A percentile compares a stretch with the other conserved stretches of the same genome.
phyloP scores from a whole-genome alignment of 2,329 filamentous ascomycete genomes.

The Herpotrichia juniperi region DNA sequence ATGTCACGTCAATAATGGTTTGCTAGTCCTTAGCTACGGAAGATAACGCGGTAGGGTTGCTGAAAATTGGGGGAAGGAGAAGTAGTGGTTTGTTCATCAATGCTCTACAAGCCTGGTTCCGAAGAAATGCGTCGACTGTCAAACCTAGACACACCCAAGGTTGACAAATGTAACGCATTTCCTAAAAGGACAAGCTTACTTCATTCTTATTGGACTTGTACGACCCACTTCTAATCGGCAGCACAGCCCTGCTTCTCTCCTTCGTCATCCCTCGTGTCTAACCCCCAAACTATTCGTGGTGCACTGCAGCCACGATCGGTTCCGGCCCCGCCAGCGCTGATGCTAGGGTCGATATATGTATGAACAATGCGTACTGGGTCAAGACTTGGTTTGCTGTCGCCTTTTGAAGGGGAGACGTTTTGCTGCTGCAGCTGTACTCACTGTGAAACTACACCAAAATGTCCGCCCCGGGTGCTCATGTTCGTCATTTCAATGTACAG shows the following conservation, averaged over 20 bases:
- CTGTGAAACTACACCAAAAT: neutral
- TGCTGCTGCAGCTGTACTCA: neutral
- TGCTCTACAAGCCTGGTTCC: neutral
- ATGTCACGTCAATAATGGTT: neutral
- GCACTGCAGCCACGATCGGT: slow-evolving; percentile 20
- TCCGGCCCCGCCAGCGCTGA: slow-evolving; percentile 21
- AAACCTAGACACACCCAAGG: neutral
- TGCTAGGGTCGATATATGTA: slow-evolving; percentile 29
- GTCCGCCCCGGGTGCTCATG: slow-evolving; percentile 3
- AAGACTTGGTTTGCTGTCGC: neutral
- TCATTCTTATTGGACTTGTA: slow-evolving; percentile 16
- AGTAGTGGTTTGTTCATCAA: neutral
- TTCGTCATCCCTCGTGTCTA: slow-evolving; percentile 30
- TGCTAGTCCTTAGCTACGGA: too few relatives aligned
- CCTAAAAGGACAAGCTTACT: slow-evolving; percentile 8
- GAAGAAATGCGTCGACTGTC: neutral
- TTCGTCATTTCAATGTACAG: neutral
- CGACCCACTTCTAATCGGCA: slow-evolving; percentile 15
- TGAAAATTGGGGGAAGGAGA: neutral
- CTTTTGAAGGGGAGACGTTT: neutral
- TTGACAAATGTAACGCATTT: slow-evolving; percentile 5
- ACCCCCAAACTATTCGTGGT: slow-evolving; percentile 20
- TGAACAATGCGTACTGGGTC: neutral
- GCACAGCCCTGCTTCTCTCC: slow-evolving; percentile 17
- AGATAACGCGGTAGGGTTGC: too few relatives aligned